Base-by-base conservation (phyloP, 2,329 filamentous ascomycete genomes). In the Neoascochyta sp. region DNA sequence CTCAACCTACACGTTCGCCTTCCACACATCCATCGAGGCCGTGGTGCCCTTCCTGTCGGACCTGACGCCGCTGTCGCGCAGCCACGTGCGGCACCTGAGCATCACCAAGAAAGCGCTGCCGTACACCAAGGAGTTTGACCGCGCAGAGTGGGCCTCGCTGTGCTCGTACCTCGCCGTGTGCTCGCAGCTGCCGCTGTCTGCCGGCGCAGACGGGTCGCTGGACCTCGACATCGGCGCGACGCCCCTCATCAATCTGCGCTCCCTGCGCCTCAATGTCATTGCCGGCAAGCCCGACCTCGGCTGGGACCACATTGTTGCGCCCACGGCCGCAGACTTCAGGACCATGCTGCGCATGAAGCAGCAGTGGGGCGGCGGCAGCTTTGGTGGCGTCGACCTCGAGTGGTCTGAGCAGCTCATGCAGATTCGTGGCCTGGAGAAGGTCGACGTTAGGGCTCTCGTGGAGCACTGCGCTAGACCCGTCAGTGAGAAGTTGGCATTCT, bases 11-110 rank as follows among this genome's bases (percentile, higher is more conserved):
- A 63, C 64, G 1, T 81, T 81, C 53, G 70, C 74, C 46, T 82
- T 82, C 52, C 73, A 71, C 39, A 67, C 68, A 26, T 68, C 76
- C 55, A 65, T 81, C 41, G 78, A 81, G 55, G 75, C 77, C 10
- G 67, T 78, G 5, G 67, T 72, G 1, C 75, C 77, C 0, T 81
- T 81, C 50, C 63, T 82, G 21, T 62, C 64, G 17, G 76, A 81
- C 50, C 66, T 79, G 18, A 75, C 72, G 3, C 65, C 69, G 1
- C 45, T 54, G 11, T 69, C 72, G 2, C 66, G 73, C 18, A 52
- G 56, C 7, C 61, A 72, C 25, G 58, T 81, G 36, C 62, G 64
- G 16, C 64, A 67, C 19, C 57, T 82, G 8, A 66, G 68, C 9
- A 45, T 82, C 12, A 71, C 73, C 14, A 81, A 81, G 50, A 68